Base-by-base conservation (phyloP, 805 yeast species). In the Maudiozyma serrabonitensis region DNA sequence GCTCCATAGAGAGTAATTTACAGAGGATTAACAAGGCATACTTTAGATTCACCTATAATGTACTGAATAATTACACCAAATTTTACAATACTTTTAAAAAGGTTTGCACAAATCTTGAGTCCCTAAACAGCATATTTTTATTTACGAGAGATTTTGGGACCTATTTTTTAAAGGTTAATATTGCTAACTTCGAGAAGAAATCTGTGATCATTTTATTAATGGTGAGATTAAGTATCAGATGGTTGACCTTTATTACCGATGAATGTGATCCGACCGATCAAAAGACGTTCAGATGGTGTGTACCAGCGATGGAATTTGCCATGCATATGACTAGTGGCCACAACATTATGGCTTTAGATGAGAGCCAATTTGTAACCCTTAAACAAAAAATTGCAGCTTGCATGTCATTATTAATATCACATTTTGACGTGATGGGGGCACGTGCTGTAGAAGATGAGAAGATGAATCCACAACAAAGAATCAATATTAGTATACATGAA, bases 381-480 rank as follows among this genome's bases (percentile, higher is more conserved):
- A 82, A 89, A 57, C 75, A 79, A 46, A 88, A 87, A 61, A 96
- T 93, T 43, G 95, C 97, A 0, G 86, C 95, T 1, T 89, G 97
- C 68, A 87, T 93, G 89, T 82, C 97, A 1, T 71, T 93, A 46
- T 72, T 93, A 52, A 91, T 93, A 54, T 87, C 96, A 0, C 98
- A 93, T 69, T 93, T 93, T 61, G 99, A 93, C 68, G 89, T 93
- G 47, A 93, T 91, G 96, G 98, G 98, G 45, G 97, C 97, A 0
- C 76, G 98, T 60, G 85, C 96, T 1, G 53, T 78, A 64, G 68
- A 75, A 70, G 81, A 79, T 47, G 82, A 76, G 56, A 72, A 77
- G 46, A 59, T 54, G 43, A 56, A 49, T 47, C 69, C 55, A 52
- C 68, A 55, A 48, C 60, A 54, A 41, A 64, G 63, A 54, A 58